Conservation (phyloP, 2,329 filamentous ascomycete genomes). For the Hypoxylon sp. region DNA sequence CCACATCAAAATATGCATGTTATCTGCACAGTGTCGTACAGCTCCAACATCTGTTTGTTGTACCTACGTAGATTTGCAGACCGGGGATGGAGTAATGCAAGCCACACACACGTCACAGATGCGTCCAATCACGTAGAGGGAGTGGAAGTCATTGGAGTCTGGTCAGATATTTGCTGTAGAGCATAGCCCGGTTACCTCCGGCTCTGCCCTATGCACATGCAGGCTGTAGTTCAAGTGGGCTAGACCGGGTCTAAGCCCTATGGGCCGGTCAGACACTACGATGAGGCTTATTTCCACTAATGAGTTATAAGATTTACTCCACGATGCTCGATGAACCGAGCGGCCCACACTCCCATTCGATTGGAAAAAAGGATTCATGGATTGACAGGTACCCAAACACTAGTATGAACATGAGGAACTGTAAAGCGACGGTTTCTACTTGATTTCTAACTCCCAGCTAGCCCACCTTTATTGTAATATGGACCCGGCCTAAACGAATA, state of each 20-base stretch:
- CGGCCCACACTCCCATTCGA: background rate
- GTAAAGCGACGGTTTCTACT: background rate
- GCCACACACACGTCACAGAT: no score
- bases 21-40: slow-evolving; percentile 10
- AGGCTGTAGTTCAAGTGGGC: slow-evolving; percentile 3
- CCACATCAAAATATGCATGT: slow-evolving; percentile 7
- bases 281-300: background rate
- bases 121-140: background rate
- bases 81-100: background rate
- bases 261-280: background rate
- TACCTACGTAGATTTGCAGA: background rate
- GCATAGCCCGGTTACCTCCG: background rate
- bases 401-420: background rate
- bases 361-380: no score
- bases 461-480: background rate
- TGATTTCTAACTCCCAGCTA: background rate
- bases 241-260: slow-evolving; percentile 1
- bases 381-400: no score
- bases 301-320: background rate
- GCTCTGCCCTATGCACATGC: background rate
- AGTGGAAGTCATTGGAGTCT: background rate
- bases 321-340: background rate
- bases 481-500: slow-evolving; percentile 28
- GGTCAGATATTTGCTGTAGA: background rate
- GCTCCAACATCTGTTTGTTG: background rate